Conservation (phyloP, 1,284 basidiomycete species). For the Ustilago bromivora region DNA sequence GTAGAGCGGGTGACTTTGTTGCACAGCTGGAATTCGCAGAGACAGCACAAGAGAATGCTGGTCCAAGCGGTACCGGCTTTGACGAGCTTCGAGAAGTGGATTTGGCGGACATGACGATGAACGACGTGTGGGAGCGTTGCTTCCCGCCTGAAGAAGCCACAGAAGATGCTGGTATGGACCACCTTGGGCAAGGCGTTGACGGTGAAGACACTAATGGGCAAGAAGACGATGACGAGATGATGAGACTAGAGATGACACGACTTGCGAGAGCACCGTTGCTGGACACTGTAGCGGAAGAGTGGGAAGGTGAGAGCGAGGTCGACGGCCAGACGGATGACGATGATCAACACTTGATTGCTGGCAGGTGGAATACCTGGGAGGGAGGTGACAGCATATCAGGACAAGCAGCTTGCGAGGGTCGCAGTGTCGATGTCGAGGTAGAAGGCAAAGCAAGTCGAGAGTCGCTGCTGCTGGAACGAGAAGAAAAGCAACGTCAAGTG, state of each 20-base stretch:
- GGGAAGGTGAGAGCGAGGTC: slow-evolving; percentile 12
- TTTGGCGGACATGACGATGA: slow-evolving; percentile 24
- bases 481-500: slow-evolving; percentile 4
- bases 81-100: slow-evolving; percentile 13
- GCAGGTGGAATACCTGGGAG: no score
- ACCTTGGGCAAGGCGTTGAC: neutral
- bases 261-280: slow-evolving; percentile 35
- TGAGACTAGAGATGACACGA: slow-evolving; percentile 16
- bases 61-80: neutral
- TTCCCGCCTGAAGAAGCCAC: neutral
- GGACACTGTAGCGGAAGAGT: slow-evolving; percentile 34
- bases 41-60: neutral
- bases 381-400: no score
- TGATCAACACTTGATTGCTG: no score
- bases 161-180: neutral
- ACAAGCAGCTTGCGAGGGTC: neutral
- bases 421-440: neutral
- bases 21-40: neutral
- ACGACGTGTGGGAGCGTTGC: slow-evolving; percentile 22
- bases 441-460: slow-evolving; percentile 1
- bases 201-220: neutral
- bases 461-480: neutral
- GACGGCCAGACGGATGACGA: neutral
- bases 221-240: neutral
- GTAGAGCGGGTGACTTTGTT: neutral